A percentile compares a stretch with the other conserved stretches of the same genome.
Conservation (phyloP, 31 red algal species). For the Endocladia muricata region DNA sequence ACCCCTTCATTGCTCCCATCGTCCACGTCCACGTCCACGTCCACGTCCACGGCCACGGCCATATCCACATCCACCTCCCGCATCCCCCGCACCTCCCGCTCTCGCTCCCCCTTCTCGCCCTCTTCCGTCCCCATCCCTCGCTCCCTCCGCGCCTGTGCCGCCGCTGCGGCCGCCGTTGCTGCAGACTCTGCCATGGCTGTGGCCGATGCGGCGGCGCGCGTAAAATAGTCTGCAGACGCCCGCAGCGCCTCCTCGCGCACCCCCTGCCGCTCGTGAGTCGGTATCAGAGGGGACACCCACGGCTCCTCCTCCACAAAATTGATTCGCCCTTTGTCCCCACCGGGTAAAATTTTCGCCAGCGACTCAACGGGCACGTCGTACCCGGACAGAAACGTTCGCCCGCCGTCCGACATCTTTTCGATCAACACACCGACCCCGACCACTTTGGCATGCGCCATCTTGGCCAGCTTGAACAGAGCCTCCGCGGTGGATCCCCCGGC, state of each 20-base stretch:
- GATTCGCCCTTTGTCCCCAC: slow-evolving; percentile 38
- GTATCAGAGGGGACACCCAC: slow-evolving; percentile 6
- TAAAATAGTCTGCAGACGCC: slow-evolving; percentile 2
- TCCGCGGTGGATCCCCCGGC: slow-evolving; percentile 85
- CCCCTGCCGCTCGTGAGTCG: slow-evolving; percentile 2
- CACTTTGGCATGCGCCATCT: slow-evolving; percentile 81
- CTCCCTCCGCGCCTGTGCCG: too few relatives aligned
- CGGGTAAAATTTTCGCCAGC: slow-evolving; percentile 72
- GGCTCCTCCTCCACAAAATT: slow-evolving; percentile 59
- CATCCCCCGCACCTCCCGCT: background rate
- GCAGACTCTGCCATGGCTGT: too few relatives aligned
- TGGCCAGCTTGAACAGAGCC: slow-evolving; percentile 85
- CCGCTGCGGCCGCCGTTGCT: too few relatives aligned
- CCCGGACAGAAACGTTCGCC: slow-evolving; percentile 79
- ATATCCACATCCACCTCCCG: background rate
- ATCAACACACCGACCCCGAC: slow-evolving; percentile 91
- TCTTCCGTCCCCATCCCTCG: background rate
- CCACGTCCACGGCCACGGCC: background rate
- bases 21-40: slow-evolving; percentile 23
- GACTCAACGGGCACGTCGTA: slow-evolving; percentile 91
- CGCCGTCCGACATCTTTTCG: slow-evolving; percentile 81
- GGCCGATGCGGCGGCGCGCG: too few relatives aligned
- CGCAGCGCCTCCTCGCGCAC: background rate
- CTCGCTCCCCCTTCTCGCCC: background rate
- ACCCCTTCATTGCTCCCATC: background rate